Evolutionary conservation across 345 rosid species (phyloP).

Genomic region (Noccaea bulbosa): DNA sequence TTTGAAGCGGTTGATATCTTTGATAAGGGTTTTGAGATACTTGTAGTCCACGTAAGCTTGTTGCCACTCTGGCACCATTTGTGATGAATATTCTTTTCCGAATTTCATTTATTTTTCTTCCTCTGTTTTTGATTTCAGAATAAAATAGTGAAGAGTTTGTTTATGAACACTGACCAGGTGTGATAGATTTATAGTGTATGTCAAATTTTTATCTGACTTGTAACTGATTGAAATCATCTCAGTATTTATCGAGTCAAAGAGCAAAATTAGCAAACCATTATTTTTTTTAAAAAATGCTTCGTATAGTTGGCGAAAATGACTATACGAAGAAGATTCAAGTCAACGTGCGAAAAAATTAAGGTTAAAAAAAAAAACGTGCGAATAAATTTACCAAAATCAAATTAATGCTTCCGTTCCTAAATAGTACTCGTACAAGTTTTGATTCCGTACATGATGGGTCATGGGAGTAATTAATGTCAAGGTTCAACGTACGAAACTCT

Average conservation of each 20-base stretch:
- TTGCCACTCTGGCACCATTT: constrained; percentile 79
- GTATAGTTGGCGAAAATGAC: constrained; percentile 4
- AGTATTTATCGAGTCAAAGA: constrained; percentile 5
- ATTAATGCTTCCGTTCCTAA: not conserved
- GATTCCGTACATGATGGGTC: constrained; percentile 1
- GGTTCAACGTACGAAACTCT: not conserved
- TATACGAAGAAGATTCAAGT: constrained; percentile 1
- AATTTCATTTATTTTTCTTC: constrained; percentile 53
- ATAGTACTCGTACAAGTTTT: not conserved
- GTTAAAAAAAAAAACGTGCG: no score
- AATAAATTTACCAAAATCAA: not conserved
- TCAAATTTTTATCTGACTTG: no score
- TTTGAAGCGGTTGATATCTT: constrained; percentile 55
- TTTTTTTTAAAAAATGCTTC: no score
- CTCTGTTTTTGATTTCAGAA: not conserved
- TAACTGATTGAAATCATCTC: no score
- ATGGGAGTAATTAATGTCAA: constrained; percentile 2
- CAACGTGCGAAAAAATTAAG: not conserved
- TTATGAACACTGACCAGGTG: constrained; percentile 1
- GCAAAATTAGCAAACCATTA: not conserved
- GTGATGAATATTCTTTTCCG: constrained; percentile 57
- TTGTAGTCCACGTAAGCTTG: constrained; percentile 66
- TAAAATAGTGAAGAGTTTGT: not conserved
- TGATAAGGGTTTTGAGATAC: constrained; percentile 58
- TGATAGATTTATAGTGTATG: constrained; percentile 7